These are phyloP conservation scores for Wickerhamiella sorbophila DNA, from an alignment of 805 yeast species.

Conservation along the genomic window DNA sequence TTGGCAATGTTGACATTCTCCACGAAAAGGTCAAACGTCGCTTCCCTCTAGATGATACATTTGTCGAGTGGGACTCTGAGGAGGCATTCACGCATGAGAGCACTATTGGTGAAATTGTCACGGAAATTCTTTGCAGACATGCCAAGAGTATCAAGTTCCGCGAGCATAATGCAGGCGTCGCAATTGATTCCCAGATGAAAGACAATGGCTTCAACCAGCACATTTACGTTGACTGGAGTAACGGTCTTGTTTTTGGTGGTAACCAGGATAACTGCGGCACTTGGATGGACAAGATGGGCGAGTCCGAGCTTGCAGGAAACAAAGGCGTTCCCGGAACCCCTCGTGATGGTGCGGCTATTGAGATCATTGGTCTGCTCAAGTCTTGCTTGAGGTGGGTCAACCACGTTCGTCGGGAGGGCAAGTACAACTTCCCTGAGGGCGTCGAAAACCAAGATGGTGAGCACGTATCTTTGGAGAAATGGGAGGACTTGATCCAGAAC, in stretches of 20 bases:
- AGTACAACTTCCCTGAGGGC: conserved; percentile 37
- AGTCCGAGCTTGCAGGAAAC: conserved; percentile 64
- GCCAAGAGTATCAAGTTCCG: conserved; percentile 78
- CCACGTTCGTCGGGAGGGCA: conserved; percentile 37
- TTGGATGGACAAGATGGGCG: conserved; percentile 99
- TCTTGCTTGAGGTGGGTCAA: conserved; percentile 71
- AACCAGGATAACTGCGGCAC: conserved; percentile 91
- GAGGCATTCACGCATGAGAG: conserved; percentile 61
- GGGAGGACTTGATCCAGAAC: conserved; percentile 57
- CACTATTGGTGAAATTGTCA: conserved; percentile 60
- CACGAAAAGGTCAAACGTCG: conserved; percentile 64
- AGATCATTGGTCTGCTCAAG: conserved; percentile 76
- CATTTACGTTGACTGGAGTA: conserved; percentile 71
- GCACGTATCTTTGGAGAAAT: conserved; percentile 40
- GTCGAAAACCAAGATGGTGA: conserved; percentile 50
- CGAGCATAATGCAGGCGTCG: conserved; percentile 90
- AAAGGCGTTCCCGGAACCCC: conserved; percentile 97
- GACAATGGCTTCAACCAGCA: conserved; percentile 84
- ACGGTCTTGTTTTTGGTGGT: conserved; percentile 84
- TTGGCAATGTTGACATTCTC: conserved; percentile 47
- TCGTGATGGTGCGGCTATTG: conserved; percentile 92
- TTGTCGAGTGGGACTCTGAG: conserved; percentile 51
- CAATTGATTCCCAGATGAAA: conserved; percentile 79
- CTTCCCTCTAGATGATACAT: conserved; percentile 79
- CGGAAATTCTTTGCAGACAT: conserved; percentile 74